Conservation (phyloP, 1,139 yeast genomes). For the Kodamaea plutei region DNA sequence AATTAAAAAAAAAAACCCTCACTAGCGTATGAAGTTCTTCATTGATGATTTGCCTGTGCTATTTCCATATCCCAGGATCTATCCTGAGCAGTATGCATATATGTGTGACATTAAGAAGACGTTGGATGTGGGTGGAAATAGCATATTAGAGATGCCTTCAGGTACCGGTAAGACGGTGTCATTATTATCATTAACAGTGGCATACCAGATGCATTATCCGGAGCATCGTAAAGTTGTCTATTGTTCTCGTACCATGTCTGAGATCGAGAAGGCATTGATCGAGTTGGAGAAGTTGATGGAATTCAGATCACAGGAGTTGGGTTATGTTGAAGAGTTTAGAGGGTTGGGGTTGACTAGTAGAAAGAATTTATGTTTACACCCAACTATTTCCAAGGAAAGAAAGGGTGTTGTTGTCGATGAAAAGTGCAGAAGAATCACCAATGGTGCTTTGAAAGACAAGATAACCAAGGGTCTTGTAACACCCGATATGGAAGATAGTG, state of each 20-base stretch:
- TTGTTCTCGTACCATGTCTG: slow-evolving; percentile 99
- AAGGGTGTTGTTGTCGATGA: slow-evolving; percentile 96
- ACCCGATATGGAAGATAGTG: slow-evolving; percentile 27
- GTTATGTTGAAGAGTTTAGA: slow-evolving; percentile 80
- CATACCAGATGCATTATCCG: slow-evolving; percentile 93
- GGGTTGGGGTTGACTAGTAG: slow-evolving; percentile 93
- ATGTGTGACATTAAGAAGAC: slow-evolving; percentile 95
- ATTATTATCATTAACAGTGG: slow-evolving; percentile 81
- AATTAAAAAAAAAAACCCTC: too few species aligned
- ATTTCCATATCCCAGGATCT: slow-evolving; percentile 95
- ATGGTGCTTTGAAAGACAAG: slow-evolving; percentile 75
- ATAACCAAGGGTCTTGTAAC: slow-evolving; percentile 43
- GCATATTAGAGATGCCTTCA: slow-evolving; percentile 99
- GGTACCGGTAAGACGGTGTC: slow-evolving; percentile 98
- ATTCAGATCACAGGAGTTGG: slow-evolving; percentile 75
- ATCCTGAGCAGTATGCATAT: slow-evolving; percentile 97
- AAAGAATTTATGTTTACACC: slow-evolving; percentile 89
- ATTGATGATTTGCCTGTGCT: slow-evolving; percentile 94
- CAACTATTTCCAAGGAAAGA: slow-evolving; percentile 78
- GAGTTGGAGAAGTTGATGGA: slow-evolving; percentile 89
- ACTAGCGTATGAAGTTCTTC: slow-evolving; percentile 74
- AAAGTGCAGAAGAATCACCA: slow-evolving; percentile 89
- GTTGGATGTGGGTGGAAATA: slow-evolving; percentile 94
- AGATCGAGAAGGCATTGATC: slow-evolving; percentile 94
- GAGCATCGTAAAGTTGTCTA: slow-evolving; percentile 92